Percentiles rank a stretch among this genome's conserved stretches.
These are phyloP conservation scores for Phoma sp. DNA, from an alignment of 2,329 filamentous ascomycete species.

Conservation along the genomic window DNA sequence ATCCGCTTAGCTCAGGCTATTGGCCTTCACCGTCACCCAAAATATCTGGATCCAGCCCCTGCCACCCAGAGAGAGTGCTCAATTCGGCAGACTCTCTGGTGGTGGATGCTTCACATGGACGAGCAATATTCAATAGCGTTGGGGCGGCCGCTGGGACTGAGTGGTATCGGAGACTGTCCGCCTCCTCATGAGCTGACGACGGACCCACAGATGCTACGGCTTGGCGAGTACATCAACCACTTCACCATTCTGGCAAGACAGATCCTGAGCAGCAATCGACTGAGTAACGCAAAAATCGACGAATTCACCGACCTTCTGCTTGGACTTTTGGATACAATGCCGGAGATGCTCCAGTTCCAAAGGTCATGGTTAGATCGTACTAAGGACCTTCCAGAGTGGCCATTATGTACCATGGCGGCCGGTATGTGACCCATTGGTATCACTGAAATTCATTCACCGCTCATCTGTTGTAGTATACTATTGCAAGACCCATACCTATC, in stretches of 20 bases:
- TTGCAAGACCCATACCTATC: constrained; percentile 56
- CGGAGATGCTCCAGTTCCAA: constrained; percentile 55
- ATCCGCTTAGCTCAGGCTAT: constrained; percentile 57
- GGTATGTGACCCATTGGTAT: constrained; percentile 39
- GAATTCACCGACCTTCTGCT: constrained; percentile 54
- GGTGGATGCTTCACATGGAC: constrained; percentile 61
- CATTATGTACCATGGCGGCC: constrained; percentile 53
- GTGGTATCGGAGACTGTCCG: constrained; percentile 56
- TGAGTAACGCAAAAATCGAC: constrained; percentile 54
- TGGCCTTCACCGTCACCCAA: constrained; percentile 57
- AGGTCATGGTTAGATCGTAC: constrained; percentile 51
- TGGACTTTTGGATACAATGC: constrained; percentile 54
- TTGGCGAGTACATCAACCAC: constrained; percentile 54
- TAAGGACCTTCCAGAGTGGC: constrained; percentile 54
- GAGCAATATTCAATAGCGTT: constrained; percentile 59
- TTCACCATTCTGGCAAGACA: constrained; percentile 57
- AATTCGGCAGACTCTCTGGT: constrained; percentile 55
- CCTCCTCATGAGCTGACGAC: constrained; percentile 54
- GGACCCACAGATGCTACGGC: constrained; percentile 51
- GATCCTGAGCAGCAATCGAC: constrained; percentile 52
- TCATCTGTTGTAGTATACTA: constrained; percentile 48
- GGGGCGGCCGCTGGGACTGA: constrained; percentile 57
- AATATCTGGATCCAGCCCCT: constrained; percentile 52
- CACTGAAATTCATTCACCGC: neutral
- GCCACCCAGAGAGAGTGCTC: constrained; percentile 50